Evolutionary conservation across 2,329 filamentous ascomycete species (phyloP), one percentile per base, ranked within the genome.

Genomic region (Metarhizium robertsii): DNA sequence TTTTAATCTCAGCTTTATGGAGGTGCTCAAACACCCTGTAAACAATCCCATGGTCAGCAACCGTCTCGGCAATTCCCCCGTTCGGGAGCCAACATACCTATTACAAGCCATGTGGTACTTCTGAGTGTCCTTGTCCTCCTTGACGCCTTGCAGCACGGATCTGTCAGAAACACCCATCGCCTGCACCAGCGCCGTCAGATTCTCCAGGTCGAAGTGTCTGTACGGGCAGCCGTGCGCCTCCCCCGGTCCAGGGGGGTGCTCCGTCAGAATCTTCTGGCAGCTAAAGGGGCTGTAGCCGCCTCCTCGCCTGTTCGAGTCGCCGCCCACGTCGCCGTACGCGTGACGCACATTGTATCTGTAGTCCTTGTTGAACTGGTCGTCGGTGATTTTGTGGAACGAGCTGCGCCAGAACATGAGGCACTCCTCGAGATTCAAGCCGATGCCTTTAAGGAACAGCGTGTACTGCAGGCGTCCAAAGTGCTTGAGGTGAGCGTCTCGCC

Each of bases 341-440:
- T 99, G 92, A n/a, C 92, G 88, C 56, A 97, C 83, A 69, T 99
- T 97, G 79, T 99, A 99, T 48, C 88, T 83, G 74, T 99, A 97
- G 68, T 96, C 91, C 67, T 96, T 97, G 73, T 95, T 95, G 79
- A 97, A 99, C 40, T 86, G 86, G 65, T 97, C 92, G 65, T 97
- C 94, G 0, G 89, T 92, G 60, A 95, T 84, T 61, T 90, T 87
- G 68, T 84, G 85, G 80, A 99, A 97, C 32, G 81, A 78, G 59
- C 84, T 81, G 11, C 94, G 86, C 94, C 94, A 99, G 76, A 99
- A 99, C 13, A 90, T 64, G 29, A 99, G 80, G 63, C 85, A 90
- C 71, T 99, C 92, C 66, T 96, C 91, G n/a, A 99, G 76, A 60
- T 83, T 90, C 32, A 99, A 77, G 0, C 94, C 94, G 57, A 97